Conservation (phyloP, 768 basidiomycete species). For the Calocybe indica region DNA sequence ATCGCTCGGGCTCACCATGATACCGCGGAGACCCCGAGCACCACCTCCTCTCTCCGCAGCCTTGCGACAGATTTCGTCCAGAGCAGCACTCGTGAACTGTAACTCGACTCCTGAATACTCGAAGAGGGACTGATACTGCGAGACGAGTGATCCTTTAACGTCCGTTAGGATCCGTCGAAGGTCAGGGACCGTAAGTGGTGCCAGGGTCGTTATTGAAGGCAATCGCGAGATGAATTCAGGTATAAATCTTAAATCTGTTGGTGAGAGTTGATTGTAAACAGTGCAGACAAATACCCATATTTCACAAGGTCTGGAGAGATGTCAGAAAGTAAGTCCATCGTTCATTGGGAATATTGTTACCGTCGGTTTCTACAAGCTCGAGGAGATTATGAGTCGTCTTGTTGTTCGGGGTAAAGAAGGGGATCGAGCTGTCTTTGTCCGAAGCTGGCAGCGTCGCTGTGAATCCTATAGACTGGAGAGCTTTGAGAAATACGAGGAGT, state of each 20-base stretch:
- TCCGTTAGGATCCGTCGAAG: conserved; percentile 88
- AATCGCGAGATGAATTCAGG: conserved; percentile 93
- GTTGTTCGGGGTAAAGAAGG: conserved; percentile 78
- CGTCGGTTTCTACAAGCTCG: conserved; percentile 67
- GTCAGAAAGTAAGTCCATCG: not conserved
- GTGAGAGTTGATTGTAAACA: not conserved
- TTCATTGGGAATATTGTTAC: conserved; percentile 26
- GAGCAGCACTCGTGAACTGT: conserved; percentile 74
- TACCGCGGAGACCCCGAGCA: conserved; percentile 83
- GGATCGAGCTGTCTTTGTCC: conserved; percentile 34
- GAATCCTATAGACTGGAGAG: conserved; percentile 81
- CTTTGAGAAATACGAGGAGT: conserved; percentile 3
- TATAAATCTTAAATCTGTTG: conserved; percentile 56
- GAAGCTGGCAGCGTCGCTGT: conserved; percentile 34
- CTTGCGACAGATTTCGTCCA: conserved; percentile 76
- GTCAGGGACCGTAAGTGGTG: conserved; percentile 74
- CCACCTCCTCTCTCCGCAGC: conserved; percentile 84
- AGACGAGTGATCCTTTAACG: conserved; percentile 85
- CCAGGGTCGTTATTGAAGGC: conserved; percentile 85
- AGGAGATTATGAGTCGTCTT: conserved; percentile 48
- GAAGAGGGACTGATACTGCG: conserved; percentile 84
- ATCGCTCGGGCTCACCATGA: conserved; percentile 50
- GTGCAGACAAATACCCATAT: conserved; percentile 53
- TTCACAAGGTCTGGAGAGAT: conserved; percentile 61
- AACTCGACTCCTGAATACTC: conserved; percentile 82